Evolutionary conservation across 768 basidiomycete genomes (phyloP), one percentile per base, ranked within the genome.

Genomic region (Pleurotus cornucopiae): DNA sequence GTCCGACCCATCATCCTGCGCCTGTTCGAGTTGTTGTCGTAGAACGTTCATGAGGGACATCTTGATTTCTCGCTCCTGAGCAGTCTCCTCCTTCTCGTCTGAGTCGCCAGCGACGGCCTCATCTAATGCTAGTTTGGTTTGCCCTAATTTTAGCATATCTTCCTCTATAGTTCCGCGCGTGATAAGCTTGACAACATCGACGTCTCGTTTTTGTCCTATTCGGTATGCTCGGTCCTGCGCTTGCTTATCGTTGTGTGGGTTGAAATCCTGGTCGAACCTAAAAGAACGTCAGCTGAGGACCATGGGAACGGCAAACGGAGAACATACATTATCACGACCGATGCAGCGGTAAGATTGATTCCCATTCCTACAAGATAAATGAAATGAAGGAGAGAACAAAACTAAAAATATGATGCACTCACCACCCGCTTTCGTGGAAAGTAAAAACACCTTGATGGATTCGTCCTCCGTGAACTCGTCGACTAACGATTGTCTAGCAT

Each of bases 211-310:
- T 70, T 97, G 94, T 20, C 94, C 96, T 61, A 99, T 97, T 23
- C 97, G 89, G 70, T 98, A 98, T 21, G 94, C 94, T 34, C 97
- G 86, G 70, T 99, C 97, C 58, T 96, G 94, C 0, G 97, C 97
- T 73, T 99, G 97, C 58, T 89, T 85, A 71, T 98, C 97, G 68
- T 99, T 99, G 72, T 94, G 91, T 3, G 91, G 91, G 68, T 98
- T 98, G 73, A 98, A 99, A 68, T 98, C 96, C 66, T 96, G 94
- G 67, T 99, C 96, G 66, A 94, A 97, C 84, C 88, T 90, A 57
- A 25, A 43, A 11, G 6, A 45, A 5, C 4, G 46, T 43, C 5
- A 58, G 43, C 18, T 44, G 13, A 20, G 25, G 57, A 16, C 48
- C 38, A 43, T n/a, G 46, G 21, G 54, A 39, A 2, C 14, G 46